Conservation (phyloP, 2,329 filamentous ascomycete species). For the Aspergillus caelatus region DNA sequence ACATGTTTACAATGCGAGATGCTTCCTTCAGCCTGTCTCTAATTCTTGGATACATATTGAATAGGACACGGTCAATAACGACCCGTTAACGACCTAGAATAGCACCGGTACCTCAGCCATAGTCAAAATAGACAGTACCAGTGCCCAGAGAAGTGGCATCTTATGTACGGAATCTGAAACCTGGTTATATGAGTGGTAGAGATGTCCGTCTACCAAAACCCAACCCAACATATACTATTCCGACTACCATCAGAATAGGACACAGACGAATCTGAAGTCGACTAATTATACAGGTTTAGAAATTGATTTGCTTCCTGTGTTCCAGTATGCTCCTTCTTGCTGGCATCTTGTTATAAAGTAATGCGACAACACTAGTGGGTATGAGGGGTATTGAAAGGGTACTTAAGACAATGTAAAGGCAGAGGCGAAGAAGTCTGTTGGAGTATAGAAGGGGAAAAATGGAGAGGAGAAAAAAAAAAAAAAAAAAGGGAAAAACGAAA, state of each 20-base stretch:
- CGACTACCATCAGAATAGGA: background rate
- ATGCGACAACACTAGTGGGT: slow-evolving; percentile 1
- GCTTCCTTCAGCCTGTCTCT: background rate
- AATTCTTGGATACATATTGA: background rate
- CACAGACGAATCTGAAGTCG: background rate
- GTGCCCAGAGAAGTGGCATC: background rate
- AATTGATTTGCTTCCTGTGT: slow-evolving; percentile 1
- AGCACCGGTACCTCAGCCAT: background rate
- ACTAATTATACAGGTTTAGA: background rate
- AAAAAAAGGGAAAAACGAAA: background rate
- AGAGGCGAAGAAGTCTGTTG: background rate
- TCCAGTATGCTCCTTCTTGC: background rate
- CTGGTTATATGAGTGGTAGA: background rate
- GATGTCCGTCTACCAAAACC: background rate
- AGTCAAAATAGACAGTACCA: background rate
- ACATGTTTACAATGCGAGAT: background rate
- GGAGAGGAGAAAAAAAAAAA: background rate
- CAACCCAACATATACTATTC: background rate
- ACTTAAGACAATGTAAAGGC: slow-evolving; percentile 12
- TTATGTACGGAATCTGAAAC: background rate
- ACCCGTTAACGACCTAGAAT: background rate
- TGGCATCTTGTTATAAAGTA: background rate
- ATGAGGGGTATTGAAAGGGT: slow-evolving; percentile 5
- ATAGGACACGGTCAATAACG: background rate
- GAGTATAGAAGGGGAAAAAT: background rate